phyloP scores from a whole-genome alignment of 2,329 filamentous ascomycete genomes.

The Periglandula ipomoeae region DNA sequence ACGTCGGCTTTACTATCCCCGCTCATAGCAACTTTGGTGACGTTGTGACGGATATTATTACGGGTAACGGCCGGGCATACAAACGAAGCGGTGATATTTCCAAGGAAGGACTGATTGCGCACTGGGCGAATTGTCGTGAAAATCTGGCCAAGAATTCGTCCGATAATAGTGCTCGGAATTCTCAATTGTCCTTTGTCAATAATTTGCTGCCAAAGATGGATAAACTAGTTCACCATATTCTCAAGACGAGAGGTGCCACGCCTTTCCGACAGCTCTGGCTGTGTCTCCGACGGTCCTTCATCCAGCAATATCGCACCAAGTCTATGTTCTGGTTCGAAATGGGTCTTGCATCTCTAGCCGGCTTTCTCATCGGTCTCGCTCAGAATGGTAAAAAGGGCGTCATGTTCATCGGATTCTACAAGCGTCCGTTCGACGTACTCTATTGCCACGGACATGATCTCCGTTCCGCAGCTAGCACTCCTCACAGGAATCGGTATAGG shows the following conservation, averaged over 20 bases:
- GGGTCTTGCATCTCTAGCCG: conserved; percentile 40
- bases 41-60: conserved; percentile 52
- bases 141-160: conserved; percentile 3
- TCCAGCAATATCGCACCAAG: conserved; percentile 47
- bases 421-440: conserved; percentile 38
- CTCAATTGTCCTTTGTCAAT: neutral
- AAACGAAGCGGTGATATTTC: conserved; percentile 36
- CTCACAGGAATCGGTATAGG: conserved; percentile 46
- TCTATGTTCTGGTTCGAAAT: conserved; percentile 46
- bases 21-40: conserved; percentile 44
- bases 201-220: neutral
- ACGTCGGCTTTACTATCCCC: conserved; percentile 42
- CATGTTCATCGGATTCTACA: conserved; percentile 44
- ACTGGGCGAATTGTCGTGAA: conserved; percentile 32
- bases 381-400: conserved; percentile 39
- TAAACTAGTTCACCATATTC: conserved; percentile 26
- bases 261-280: conserved; percentile 41
- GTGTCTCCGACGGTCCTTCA: conserved; percentile 41
- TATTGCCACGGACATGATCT: conserved; percentile 38
- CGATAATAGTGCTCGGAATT: conserved; percentile 20
- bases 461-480: conserved; percentile 43
- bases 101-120: conserved; percentile 37
- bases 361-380: conserved; percentile 45
- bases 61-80: conserved; percentile 44
- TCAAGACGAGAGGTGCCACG: conserved; percentile 40